These are phyloP conservation scores for Irpex sp. DNA, from an alignment of 1,284 basidiomycete genomes.

Conservation along the genomic window DNA sequence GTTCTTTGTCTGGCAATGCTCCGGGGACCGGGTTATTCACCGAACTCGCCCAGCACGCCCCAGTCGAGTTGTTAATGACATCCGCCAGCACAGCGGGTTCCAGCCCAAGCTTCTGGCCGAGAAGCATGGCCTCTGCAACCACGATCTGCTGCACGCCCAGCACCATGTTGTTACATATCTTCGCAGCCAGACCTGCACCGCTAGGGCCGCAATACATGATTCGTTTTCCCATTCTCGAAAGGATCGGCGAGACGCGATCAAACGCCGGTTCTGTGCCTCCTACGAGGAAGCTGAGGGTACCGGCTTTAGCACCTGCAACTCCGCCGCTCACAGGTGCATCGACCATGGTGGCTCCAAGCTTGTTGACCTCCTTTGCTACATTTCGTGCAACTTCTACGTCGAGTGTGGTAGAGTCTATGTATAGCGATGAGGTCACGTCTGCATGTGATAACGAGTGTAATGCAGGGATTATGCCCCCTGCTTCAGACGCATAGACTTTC, in stretches of 20 bases:
- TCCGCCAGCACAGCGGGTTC: constrained; percentile 71
- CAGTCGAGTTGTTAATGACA: constrained; percentile 83
- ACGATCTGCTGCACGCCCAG: constrained; percentile 78
- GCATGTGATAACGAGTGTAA: constrained; percentile 42
- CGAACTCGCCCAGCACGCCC: constrained; percentile 79
- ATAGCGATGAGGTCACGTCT: constrained; percentile 49
- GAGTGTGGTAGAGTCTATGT: constrained; percentile 87
- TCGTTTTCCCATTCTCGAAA: constrained; percentile 76
- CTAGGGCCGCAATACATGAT: constrained; percentile 85
- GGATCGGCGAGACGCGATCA: constrained; percentile 53
- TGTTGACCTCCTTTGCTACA: constrained; percentile 53
- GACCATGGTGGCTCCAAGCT: constrained; percentile 71
- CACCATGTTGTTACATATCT: constrained; percentile 86
- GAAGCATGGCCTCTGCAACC: constrained; percentile 81
- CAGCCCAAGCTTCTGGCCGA: constrained; percentile 76
- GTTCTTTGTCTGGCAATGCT: constrained; percentile 65
- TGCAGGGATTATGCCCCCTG: constrained; percentile 56
- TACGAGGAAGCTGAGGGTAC: constrained; percentile 86
- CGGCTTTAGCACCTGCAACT: constrained; percentile 81
- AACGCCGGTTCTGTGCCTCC: constrained; percentile 70
- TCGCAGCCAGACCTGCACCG: constrained; percentile 82
- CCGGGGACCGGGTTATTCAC: constrained; percentile 86
- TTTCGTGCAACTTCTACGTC: constrained; percentile 72
- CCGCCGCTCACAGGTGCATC: constrained; percentile 93
- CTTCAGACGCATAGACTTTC: constrained; percentile 55